Evolutionary conservation across 2,329 filamentous ascomycete genomes (phyloP), one percentile per base, ranked within the genome.

Genomic region (Colletotrichum sp.): DNA sequence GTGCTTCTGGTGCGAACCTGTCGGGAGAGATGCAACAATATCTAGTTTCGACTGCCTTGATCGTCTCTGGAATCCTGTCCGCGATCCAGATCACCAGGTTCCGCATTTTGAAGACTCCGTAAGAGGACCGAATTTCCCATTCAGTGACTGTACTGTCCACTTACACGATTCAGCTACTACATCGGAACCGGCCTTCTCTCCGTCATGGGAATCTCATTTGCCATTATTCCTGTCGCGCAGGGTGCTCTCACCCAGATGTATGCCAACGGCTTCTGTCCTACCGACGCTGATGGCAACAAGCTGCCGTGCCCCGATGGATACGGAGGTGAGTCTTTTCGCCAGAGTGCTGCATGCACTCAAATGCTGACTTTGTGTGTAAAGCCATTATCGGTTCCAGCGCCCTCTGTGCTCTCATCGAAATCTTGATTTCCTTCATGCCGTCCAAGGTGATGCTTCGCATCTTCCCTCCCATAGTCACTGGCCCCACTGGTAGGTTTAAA

Each of bases 211-310:
- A 93, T 95, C 18, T 95, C 94, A 0, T 96, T 96, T 82, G 89
- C 93, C 62, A 93, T 94, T 76, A 95, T 96, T 76, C 91, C 93
- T 5, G 92, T 96, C 30, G 94, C 94, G 2, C 90, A 90, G 36
- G 93, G 94, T 63, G 94, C 92, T 6, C 90, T 97, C 57, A 83
- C 87, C 3, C 94, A 96, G 81, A 96, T 96, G 94, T 96, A 96
- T 82, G 86, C 86, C 64, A 94, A 93, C 73, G 95, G 95, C 6
- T 94, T 90, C 81, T 94, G 92, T 77, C 90, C 90, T 2, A 86
- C 85, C 0, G 91, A 89, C 71, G 87, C 87, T 1, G 88, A 92
- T 68, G 94, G 94, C 52, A 92, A 88, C n/a, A 89, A 88, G 57
- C 87, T 96, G 1, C 93, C 94, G 2, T 96, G 95, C 78, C 95